Conservation (phyloP, 169 alveolate species). For the Plasmodium fragile region DNA sequence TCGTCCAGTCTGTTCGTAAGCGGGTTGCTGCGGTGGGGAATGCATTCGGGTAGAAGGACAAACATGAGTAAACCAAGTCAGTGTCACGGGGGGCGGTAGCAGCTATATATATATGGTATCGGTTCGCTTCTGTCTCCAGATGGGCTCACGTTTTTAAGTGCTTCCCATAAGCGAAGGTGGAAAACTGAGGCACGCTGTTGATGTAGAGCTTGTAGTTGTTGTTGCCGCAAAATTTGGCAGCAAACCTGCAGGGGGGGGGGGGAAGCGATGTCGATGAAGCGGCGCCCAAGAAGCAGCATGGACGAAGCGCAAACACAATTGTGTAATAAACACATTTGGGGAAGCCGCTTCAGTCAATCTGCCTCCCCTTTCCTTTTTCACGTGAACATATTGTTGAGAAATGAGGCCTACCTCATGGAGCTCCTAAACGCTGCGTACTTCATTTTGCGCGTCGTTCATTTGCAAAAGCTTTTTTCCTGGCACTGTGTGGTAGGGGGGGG, state of each 20-base stretch:
- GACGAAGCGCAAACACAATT: background rate
- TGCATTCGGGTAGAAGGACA: background rate
- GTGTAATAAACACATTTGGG: background rate
- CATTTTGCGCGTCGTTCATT: conserved; percentile 41
- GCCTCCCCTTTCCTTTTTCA: background rate
- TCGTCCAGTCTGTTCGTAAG: conserved; percentile 74
- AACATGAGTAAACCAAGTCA: background rate
- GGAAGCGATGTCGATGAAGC: background rate
- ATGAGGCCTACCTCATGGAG: conserved; percentile 41
- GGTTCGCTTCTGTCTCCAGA: background rate
- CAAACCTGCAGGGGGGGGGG: conserved; percentile 33
- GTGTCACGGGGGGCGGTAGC: background rate
- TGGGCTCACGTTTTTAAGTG: conserved; percentile 51
- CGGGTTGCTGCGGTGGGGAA: conserved; percentile 33
- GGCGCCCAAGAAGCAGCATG: background rate
- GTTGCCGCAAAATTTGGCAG: conserved; percentile 32
- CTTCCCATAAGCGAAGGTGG: conserved; percentile 71
- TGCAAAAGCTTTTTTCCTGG: background rate
- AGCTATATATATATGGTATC: too few species aligned
- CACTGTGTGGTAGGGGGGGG: background rate
- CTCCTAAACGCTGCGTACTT: conserved; percentile 66
- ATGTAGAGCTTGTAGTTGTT: conserved; percentile 58
- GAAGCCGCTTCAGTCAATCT: background rate
- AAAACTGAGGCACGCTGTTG: conserved; percentile 76
- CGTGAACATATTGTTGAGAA: background rate